phyloP scores from a whole-genome alignment of 352 stramenopile genomes.

The Elongisporangium undulatum region DNA sequence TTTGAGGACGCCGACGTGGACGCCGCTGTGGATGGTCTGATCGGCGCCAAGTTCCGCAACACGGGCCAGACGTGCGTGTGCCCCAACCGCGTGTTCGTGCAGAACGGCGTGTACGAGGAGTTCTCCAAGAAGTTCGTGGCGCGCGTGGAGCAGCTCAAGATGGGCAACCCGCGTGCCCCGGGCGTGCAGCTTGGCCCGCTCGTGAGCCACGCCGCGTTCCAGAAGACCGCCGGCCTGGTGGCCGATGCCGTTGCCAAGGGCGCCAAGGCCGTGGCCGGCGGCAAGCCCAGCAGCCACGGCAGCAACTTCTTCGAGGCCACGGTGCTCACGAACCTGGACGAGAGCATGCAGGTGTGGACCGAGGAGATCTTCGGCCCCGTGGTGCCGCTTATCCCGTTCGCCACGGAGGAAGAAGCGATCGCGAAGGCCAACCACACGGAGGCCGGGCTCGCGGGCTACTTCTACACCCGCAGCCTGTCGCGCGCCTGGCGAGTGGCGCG shows the following conservation, averaged over 20 bases:
- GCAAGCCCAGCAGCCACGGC: conserved; percentile 46
- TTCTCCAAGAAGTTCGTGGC: conserved; percentile 86
- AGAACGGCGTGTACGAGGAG: conserved; percentile 90
- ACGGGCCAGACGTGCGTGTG: conserved; percentile 88
- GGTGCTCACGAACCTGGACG: conserved; percentile 84
- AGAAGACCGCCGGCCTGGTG: conserved; percentile 87
- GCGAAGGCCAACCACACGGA: conserved; percentile 91
- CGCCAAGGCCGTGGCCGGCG: conserved; percentile 82
- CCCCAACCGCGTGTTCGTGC: conserved; percentile 93
- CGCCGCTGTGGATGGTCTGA: conserved; percentile 79
- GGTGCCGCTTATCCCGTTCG: conserved; percentile 91
- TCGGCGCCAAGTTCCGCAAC: conserved; percentile 88
- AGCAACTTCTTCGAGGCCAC: conserved; percentile 94
- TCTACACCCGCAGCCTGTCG: conserved; percentile 91
- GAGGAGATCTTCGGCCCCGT: conserved; percentile 98
- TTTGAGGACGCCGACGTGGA: conserved; percentile 88
- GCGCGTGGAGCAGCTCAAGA: conserved; percentile 75
- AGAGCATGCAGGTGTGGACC: conserved; percentile 85
- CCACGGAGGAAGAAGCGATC: conserved; percentile 94
- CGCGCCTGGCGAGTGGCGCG: conserved; percentile 85
- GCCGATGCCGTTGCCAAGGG: conserved; percentile 90
- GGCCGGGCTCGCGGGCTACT: conserved; percentile 92
- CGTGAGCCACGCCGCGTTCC: conserved; percentile 88
- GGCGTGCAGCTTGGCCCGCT: conserved; percentile 91
- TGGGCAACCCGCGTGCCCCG: conserved; percentile 82